A percentile compares a stretch with the other conserved stretches of the same genome.
Conservation (phyloP, 768 basidiomycete genomes). For the Hirschioporus abietinus region DNA sequence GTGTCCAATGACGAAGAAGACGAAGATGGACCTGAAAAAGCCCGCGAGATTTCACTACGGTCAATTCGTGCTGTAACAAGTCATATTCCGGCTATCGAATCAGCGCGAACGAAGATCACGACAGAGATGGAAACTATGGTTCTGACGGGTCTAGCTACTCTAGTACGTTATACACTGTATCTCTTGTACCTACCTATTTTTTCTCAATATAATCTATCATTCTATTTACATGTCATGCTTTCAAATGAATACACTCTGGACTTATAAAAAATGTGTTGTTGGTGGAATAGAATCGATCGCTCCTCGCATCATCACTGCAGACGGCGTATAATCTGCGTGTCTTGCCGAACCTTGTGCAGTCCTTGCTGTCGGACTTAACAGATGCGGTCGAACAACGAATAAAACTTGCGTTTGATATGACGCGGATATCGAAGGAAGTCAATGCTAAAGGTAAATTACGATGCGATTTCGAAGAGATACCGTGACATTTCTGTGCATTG, state of each 20-base stretch:
- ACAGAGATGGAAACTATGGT: slow-evolving; percentile 92
- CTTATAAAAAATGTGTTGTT: background rate
- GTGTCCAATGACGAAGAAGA: slow-evolving; percentile 11
- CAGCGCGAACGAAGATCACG: slow-evolving; percentile 63
- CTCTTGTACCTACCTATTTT: background rate
- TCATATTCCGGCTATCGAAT: slow-evolving; percentile 68
- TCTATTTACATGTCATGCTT: too few relatives aligned
- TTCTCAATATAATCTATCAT: background rate
- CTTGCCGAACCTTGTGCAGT: slow-evolving; percentile 76
- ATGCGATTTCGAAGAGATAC: too few relatives aligned
- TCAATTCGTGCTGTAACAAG: slow-evolving; percentile 66
- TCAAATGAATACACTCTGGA: too few relatives aligned
- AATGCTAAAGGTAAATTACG: slow-evolving; percentile 80
- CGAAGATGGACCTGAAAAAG: slow-evolving; percentile 11
- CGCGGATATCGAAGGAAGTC: slow-evolving; percentile 81
- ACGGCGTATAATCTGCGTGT: slow-evolving; percentile 90
- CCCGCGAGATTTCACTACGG: slow-evolving; percentile 56
- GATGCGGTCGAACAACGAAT: slow-evolving; percentile 82
- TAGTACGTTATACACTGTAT: too few relatives aligned
- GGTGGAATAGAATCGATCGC: slow-evolving; percentile 67
- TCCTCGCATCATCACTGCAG: slow-evolving; percentile 91
- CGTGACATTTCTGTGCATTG: too few relatives aligned
- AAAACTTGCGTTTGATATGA: slow-evolving; percentile 77
- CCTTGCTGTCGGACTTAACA: slow-evolving; percentile 72
- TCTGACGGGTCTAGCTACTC: slow-evolving; percentile 63